Evolutionary conservation across 2,329 filamentous ascomycete genomes (phyloP).

Genomic region (Teratosphaeria destructans): DNA sequence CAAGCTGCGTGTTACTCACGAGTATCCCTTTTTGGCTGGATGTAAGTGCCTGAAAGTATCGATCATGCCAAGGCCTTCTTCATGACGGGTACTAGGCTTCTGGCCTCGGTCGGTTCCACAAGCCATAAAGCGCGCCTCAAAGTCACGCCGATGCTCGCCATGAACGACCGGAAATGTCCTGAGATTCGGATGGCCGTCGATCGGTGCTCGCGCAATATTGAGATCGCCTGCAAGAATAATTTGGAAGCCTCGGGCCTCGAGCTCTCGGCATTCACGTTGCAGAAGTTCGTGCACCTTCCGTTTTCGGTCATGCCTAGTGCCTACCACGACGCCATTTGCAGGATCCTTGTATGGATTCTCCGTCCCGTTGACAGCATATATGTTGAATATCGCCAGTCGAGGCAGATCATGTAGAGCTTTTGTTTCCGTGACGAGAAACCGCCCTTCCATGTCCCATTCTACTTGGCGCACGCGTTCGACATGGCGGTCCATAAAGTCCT

Average conservation of each 20-base stretch:
- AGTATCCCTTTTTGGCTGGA: constrained; percentile 30
- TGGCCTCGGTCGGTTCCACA: not conserved
- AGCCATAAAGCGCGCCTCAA: constrained; percentile 39
- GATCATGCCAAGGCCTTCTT: constrained; percentile 26
- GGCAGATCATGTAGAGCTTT: constrained; percentile 7
- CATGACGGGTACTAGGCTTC: constrained; percentile 6
- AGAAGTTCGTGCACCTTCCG: constrained; percentile 38
- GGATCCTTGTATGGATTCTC: constrained; percentile 36
- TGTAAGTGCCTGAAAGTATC: constrained; percentile 41
- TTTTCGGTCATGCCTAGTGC: constrained; percentile 44
- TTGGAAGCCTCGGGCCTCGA: constrained; percentile 33
- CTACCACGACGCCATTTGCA: constrained; percentile 30
- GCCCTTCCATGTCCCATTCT: constrained; percentile 43
- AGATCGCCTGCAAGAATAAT: constrained; percentile 44
- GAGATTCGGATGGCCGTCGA: constrained; percentile 40
- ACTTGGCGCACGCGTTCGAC: constrained; percentile 30
- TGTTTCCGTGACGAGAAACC: constrained; percentile 38
- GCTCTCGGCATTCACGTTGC: constrained; percentile 32
- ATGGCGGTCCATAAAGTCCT: constrained; percentile 28
- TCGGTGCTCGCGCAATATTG: constrained; percentile 36
- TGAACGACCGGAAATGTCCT: constrained; percentile 38
- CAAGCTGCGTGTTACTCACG: not conserved
- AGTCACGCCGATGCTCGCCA: constrained; percentile 41
- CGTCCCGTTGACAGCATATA: constrained; percentile 44
- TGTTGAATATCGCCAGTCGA: constrained; percentile 40